phyloP scores from a whole-genome alignment of 768 basidiomycete species.

The Tylopilus intermedius region DNA sequence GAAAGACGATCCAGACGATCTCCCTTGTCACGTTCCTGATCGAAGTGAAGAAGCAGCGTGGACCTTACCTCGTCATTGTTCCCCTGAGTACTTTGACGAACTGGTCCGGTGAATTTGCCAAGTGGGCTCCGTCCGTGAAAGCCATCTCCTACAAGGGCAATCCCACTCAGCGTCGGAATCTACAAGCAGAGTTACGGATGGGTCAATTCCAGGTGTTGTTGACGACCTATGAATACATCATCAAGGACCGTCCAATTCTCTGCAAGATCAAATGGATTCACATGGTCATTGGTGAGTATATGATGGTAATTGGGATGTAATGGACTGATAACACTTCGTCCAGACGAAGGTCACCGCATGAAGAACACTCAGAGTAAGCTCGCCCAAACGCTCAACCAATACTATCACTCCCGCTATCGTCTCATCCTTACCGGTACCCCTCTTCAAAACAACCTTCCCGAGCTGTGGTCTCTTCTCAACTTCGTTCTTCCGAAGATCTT shows the following conservation, averaged over 20 bases:
- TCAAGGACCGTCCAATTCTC: slow-evolving; percentile 88
- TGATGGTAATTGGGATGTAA: neutral
- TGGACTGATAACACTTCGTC: neutral
- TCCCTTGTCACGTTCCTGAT: slow-evolving; percentile 94
- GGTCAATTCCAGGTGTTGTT: slow-evolving; percentile 88
- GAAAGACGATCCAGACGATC: slow-evolving; percentile 93
- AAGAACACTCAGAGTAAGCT: slow-evolving; percentile 93
- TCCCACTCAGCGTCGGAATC: slow-evolving; percentile 70
- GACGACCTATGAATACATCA: slow-evolving; percentile 97
- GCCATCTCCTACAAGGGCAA: slow-evolving; percentile 89
- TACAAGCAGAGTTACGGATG: slow-evolving; percentile 72
- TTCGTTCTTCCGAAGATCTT: slow-evolving; percentile 94
- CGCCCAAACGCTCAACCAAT: slow-evolving; percentile 82
- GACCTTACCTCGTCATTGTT: slow-evolving; percentile 93
- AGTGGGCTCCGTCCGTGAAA: slow-evolving; percentile 86
- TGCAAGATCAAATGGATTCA: slow-evolving; percentile 94
- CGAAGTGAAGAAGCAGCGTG: slow-evolving; percentile 83
- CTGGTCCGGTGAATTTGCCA: slow-evolving; percentile 95
- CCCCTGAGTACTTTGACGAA: slow-evolving; percentile 96
- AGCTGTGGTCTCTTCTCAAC: slow-evolving; percentile 92
- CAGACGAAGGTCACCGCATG: slow-evolving; percentile 96
- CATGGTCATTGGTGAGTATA: slow-evolving; percentile 82
- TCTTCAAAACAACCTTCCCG: slow-evolving; percentile 94
- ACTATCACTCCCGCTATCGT: slow-evolving; percentile 89
- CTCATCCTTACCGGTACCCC: slow-evolving; percentile 95